Conservation (phyloP, 371 early-diverging fungal species). For the Lichtheimia hyalospora region DNA sequence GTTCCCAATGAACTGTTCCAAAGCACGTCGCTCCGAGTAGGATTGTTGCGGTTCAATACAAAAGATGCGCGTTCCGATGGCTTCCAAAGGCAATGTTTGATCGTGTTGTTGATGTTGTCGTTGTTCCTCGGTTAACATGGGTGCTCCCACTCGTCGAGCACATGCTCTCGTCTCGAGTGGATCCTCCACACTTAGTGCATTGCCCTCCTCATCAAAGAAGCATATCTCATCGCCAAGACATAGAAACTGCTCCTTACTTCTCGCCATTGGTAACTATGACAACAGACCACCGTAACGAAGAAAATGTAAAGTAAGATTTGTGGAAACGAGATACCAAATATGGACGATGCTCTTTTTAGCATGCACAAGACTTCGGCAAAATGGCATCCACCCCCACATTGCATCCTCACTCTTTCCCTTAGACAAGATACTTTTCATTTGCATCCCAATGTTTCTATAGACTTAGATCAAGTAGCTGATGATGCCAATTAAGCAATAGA, state of each 20-base stretch:
- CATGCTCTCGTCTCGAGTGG: slow-evolving; percentile 36
- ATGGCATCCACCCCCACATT: too few species aligned
- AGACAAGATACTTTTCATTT: too few species aligned
- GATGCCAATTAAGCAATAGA: too few species aligned
- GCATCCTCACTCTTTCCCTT: too few species aligned
- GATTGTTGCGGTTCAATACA: slow-evolving; percentile 38
- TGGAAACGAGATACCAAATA: too few species aligned
- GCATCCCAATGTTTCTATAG: too few species aligned
- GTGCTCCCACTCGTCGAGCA: slow-evolving; percentile 15
- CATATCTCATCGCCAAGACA: slow-evolving; percentile 37
- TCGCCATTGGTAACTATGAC: slow-evolving; percentile 7
- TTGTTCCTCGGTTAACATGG: too few species aligned
- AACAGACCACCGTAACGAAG: too few species aligned
- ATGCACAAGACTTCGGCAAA: too few species aligned
- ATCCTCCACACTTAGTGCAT: slow-evolving; percentile 32
- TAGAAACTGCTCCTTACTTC: slow-evolving; percentile 24
- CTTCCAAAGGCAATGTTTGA: slow-evolving; percentile 20
- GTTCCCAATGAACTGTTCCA: slow-evolving; percentile 28
- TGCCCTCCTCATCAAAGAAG: slow-evolving; percentile 29
- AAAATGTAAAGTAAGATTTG: too few species aligned
- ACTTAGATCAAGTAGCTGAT: too few species aligned
- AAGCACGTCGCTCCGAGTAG: slow-evolving; percentile 22
- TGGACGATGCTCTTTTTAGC: too few species aligned
- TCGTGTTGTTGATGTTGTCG: slow-evolving; percentile 1
- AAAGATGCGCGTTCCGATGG: slow-evolving; percentile 33